phyloP scores from a whole-genome alignment of 495 filamentous ascomycete species.

The Ascobolus immersus region DNA sequence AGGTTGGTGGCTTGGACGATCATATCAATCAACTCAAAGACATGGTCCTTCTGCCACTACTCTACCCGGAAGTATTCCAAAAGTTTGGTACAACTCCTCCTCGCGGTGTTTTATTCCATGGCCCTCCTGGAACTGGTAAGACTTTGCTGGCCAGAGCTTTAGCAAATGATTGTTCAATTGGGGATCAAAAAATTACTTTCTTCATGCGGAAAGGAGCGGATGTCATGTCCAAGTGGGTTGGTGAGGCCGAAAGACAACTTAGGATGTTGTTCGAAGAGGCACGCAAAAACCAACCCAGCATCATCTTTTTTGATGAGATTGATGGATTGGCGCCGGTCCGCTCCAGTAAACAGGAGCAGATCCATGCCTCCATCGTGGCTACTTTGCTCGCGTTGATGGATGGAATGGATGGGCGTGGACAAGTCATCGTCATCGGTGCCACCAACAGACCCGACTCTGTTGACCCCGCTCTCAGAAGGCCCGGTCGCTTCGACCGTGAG shows the following conservation, averaged over 20 bases:
- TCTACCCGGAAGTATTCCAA: conserved; percentile 87
- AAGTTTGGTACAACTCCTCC: conserved; percentile 81
- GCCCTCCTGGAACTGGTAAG: conserved; percentile 92
- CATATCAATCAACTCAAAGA: conserved; percentile 93
- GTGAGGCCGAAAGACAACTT: conserved; percentile 86
- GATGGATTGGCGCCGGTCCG: conserved; percentile 86
- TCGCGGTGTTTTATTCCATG: conserved; percentile 85
- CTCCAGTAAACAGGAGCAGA: conserved; percentile 94
- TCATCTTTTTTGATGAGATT: conserved; percentile 99
- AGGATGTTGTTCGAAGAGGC: conserved; percentile 88
- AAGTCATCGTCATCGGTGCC: conserved; percentile 93
- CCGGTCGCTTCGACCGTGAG: conserved; percentile 86
- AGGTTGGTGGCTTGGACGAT: conserved; percentile 68
- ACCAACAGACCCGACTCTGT: conserved; percentile 95
- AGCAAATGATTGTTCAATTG: conserved; percentile 29
- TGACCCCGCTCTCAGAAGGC: conserved; percentile 77
- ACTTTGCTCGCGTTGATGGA: conserved; percentile 92
- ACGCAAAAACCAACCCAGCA: conserved; percentile 78
- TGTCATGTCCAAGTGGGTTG: conserved; percentile 94
- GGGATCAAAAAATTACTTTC: conserved; percentile 78
- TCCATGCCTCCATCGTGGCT: conserved; percentile 91
- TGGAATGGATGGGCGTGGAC: conserved; percentile 93
- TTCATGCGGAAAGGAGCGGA: conserved; percentile 98
- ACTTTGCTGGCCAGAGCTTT: conserved; percentile 79
- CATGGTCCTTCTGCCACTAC: conserved; percentile 79